Base-by-base conservation (phyloP, 2,329 filamentous ascomycete species). In the Neonectria punicea region DNA sequence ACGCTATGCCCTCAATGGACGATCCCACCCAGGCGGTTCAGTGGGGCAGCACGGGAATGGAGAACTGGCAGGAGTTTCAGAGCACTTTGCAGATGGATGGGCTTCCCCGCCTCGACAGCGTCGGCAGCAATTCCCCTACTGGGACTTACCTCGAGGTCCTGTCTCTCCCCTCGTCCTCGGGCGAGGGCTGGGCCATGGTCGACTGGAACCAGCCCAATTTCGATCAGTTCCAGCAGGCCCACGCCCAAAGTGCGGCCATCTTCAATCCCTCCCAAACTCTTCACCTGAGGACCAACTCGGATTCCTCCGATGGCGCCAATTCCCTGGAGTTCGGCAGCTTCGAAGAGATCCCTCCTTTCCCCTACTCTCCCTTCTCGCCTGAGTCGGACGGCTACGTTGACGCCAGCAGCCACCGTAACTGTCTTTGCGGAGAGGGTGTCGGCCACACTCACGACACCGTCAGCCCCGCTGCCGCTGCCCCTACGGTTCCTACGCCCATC, bases 221-320 rank as follows among this genome's bases (percentile, higher is more conserved):
- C 41, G 89, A 92, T 71, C 92, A 95, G 71, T 80, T 81, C 64
- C 77, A 80, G 54, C 82, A 84, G 63, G 77, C 83, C 44, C 85
- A 86, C 49, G 74, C 76, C 6, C 86, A 87, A 56, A 87, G 84
- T 67, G 79, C 84, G 44, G 90, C 92, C 70, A 94, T 97, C 75
- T 97, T 97, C 84, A 97, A 98, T 80, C 95, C 95, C 2, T 89
- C 91, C 67, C 92, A 97, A 81, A 97, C 94, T 1, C 84, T 98
- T 56, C 95, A 98, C 81, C 87, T 97, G 75, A 89, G 94, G 71
- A 94, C 91, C 59, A 90, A 92, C 73, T 97, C 94, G 4, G 93
- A 97, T 74, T 96, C 93, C 2, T 96, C 92, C 1, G 91, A 94
- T 36, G 88, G 90, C 72, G 79, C 88, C 78, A 84, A 86, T 78